phyloP scores from a whole-genome alignment of 2,329 filamentous ascomycete genomes.

The Colletotrichum sp. region DNA sequence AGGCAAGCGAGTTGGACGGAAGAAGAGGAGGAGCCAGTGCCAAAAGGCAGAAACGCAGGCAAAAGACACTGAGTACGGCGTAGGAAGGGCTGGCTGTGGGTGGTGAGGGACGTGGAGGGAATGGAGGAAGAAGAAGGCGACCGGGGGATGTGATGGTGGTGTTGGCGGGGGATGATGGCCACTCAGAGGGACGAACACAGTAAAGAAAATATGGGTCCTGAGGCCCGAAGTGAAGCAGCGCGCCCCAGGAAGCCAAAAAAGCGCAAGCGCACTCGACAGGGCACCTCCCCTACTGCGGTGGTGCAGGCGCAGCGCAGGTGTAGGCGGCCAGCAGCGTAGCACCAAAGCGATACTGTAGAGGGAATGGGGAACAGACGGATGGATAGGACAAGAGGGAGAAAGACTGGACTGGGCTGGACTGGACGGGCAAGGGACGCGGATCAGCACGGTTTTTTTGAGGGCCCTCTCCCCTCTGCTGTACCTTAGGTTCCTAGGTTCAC shows the following conservation, averaged over 20 bases:
- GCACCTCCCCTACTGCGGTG: neutral
- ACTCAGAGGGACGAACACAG: conserved; percentile 11
- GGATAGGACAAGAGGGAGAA: neutral
- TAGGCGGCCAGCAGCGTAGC: conserved; percentile 15
- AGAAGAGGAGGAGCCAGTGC: conserved; percentile 26
- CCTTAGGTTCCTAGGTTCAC: neutral
- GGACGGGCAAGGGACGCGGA: neutral
- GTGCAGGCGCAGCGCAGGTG: neutral
- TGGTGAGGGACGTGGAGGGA: neutral
- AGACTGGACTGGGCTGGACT: neutral
- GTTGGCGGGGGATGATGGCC: conserved; percentile 18
- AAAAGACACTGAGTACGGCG: neutral
- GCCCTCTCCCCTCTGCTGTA: neutral
- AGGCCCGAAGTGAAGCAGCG: conserved; percentile 27
- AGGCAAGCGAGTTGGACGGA: neutral
- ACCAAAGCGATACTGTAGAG: neutral
- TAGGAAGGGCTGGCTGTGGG: neutral
- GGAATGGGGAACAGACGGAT: conserved; percentile 1
- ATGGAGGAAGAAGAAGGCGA: neutral
- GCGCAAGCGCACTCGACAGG: neutral
- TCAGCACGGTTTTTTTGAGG: conserved; percentile 14
- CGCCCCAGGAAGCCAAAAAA: neutral
- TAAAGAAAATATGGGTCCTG: conserved; percentile 28
- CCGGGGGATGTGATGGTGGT: neutral
- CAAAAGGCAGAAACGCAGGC: neutral